These are phyloP conservation scores for Sporormia fimetaria DNA, from an alignment of 495 filamentous ascomycete genomes.

Conservation along the genomic window DNA sequence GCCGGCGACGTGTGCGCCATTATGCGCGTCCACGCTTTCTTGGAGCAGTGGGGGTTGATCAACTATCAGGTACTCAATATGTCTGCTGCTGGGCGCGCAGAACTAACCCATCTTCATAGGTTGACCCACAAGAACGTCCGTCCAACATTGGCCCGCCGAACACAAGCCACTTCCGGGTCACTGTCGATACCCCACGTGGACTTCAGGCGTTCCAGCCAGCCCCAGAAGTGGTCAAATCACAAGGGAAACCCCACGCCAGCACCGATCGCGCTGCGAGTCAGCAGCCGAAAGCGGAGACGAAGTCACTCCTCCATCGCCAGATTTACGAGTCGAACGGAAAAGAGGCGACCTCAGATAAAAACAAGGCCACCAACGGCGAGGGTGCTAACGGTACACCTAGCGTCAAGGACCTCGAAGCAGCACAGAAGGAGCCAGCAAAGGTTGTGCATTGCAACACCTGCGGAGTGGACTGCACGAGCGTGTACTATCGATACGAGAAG, in stretches of 20 bases:
- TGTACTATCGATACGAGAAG: constrained; percentile 79
- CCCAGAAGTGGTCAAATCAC: constrained; percentile 57
- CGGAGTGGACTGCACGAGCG: constrained; percentile 81
- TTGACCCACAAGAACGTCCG: constrained; percentile 87
- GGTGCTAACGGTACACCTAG: constrained; percentile 37
- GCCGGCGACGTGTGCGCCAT: constrained; percentile 97
- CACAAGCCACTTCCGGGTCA: constrained; percentile 91
- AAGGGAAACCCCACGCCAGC: constrained; percentile 57
- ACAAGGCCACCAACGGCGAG: constrained; percentile 62
- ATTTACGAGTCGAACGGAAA: constrained; percentile 91
- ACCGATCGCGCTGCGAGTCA: constrained; percentile 67
- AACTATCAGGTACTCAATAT: constrained; percentile 79
- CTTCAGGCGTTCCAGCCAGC: constrained; percentile 90
- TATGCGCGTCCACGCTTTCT: constrained; percentile 94
- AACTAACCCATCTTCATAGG: constrained; percentile 41
- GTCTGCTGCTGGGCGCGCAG: constrained; percentile 1
- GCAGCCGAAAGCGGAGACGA: constrained; percentile 67
- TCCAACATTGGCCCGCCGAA: constrained; percentile 94
- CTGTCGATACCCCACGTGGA: constrained; percentile 87
- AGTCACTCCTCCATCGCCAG: constrained; percentile 83
- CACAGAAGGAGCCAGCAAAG: constrained; percentile 52
- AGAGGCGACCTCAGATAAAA: constrained; percentile 49
- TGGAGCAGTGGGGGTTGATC: constrained; percentile 98
- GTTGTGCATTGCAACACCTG: constrained; percentile 77
- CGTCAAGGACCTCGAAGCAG: constrained; percentile 49